These are phyloP conservation scores for Neofusicoccum laricinum DNA, from an alignment of 2,329 filamentous ascomycete genomes.

Conservation along the genomic window DNA sequence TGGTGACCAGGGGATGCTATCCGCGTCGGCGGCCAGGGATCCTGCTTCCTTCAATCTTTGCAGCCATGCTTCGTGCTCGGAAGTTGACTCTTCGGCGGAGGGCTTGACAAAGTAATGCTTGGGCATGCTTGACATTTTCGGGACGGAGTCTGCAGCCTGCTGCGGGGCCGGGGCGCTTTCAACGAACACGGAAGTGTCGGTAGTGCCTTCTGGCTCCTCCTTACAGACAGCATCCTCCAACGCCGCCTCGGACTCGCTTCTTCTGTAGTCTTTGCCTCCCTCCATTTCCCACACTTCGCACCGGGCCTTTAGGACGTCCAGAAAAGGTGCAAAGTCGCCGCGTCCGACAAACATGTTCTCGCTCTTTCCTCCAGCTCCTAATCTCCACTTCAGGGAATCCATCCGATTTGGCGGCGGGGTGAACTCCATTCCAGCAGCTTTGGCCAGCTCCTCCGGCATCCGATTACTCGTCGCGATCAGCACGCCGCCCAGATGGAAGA, in stretches of 20 bases:
- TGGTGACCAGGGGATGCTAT: slow-evolving; percentile 42
- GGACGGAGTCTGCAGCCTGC: slow-evolving; percentile 17
- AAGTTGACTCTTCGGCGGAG: slow-evolving; percentile 20
- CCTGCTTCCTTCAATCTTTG: slow-evolving; percentile 2
- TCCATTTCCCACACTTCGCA: slow-evolving; percentile 87
- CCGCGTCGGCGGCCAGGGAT: neutral
- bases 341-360: slow-evolving; percentile 32
- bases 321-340: slow-evolving; percentile 72
- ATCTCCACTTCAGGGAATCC: slow-evolving; percentile 50
- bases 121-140: slow-evolving; percentile 27
- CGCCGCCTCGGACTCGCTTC: slow-evolving; percentile 39
- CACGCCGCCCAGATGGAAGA: slow-evolving; percentile 80
- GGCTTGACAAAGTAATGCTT: slow-evolving; percentile 36
- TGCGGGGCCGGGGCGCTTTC: neutral
- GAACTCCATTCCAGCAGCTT: slow-evolving; percentile 70
- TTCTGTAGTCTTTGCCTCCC: slow-evolving; percentile 65
- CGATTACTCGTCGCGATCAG: slow-evolving; percentile 78
- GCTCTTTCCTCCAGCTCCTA: slow-evolving; percentile 41
- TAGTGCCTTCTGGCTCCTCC: neutral
- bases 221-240: neutral
- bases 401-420: slow-evolving; percentile 52
- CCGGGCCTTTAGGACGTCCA: slow-evolving; percentile 71
- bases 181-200: neutral
- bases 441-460: slow-evolving; percentile 77
- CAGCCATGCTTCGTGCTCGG: neutral